phyloP scores from a whole-genome alignment of 257 asterid species.

The Ehretia macrophylla region DNA sequence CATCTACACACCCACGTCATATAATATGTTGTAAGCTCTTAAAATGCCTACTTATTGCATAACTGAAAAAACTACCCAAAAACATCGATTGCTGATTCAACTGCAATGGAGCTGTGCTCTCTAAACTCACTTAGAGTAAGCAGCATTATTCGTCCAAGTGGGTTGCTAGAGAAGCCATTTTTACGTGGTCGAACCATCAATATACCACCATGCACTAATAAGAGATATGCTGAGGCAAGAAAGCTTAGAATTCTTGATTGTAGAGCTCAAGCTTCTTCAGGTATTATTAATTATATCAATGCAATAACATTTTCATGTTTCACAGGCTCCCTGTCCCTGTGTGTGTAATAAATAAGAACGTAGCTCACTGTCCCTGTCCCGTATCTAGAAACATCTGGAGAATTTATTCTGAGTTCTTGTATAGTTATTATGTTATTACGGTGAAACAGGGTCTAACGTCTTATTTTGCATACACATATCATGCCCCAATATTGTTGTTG shows the following conservation, averaged over 20 bases:
- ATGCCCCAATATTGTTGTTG: too few relatives aligned
- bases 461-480: too few relatives aligned
- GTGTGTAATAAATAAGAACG: not conserved
- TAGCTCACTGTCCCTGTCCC: not conserved
- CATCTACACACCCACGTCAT: not conserved
- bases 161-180: slow-evolving; percentile 42
- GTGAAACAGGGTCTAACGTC: too few relatives aligned
- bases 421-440: too few relatives aligned
- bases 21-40: not conserved
- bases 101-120: slow-evolving; percentile 46
- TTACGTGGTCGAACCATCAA: slow-evolving; percentile 29
- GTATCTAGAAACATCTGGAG: too few relatives aligned
- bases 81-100: not conserved
- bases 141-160: slow-evolving; percentile 48
- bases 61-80: not conserved
- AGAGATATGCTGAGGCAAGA: slow-evolving; percentile 26
- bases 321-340: too few relatives aligned
- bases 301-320: not conserved
- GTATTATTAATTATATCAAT: slow-evolving; percentile 37
- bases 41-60: not conserved
- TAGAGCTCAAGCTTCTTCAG: slow-evolving; percentile 49
- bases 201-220: slow-evolving; percentile 21
- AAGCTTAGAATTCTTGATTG: slow-evolving; percentile 30
- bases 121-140: slow-evolving; percentile 42
- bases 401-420: too few relatives aligned